phyloP scores from a whole-genome alignment of 2,329 filamentous ascomycete species.

The Ophiostoma novo-ulmi region DNA sequence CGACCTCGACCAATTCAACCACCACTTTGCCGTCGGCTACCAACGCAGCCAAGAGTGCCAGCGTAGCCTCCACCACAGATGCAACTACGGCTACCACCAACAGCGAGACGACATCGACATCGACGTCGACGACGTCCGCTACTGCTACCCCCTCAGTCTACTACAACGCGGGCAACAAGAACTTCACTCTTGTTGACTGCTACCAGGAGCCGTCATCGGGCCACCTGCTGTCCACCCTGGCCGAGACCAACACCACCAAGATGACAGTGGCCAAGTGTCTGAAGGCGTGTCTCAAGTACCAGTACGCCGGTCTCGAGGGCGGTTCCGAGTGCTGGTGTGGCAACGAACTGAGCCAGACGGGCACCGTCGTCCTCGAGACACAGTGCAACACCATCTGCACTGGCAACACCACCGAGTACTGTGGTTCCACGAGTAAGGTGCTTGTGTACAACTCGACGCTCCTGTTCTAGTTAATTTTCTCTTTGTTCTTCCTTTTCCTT shows the following conservation, averaged over 20 bases:
- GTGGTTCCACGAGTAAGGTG: conserved; percentile 22
- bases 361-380: conserved; percentile 6
- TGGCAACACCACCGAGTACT: conserved; percentile 25
- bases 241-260: conserved; percentile 18
- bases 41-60: background rate
- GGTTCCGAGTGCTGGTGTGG: conserved; percentile 41
- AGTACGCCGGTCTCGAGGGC: conserved; percentile 38
- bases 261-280: conserved; percentile 36
- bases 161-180: conserved; percentile 22
- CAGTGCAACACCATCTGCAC: conserved; percentile 23
- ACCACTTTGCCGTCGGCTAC: background rate
- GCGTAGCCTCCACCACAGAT: background rate
- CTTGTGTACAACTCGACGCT: conserved; percentile 25
- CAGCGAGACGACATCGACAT: background rate
- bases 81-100: background rate
- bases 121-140: background rate
- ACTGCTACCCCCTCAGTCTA: background rate
- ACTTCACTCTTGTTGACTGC: conserved; percentile 29
- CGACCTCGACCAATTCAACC: background rate
- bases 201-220: conserved; percentile 27
- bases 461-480: background rate
- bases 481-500: background rate
- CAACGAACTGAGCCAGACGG: conserved; percentile 27
- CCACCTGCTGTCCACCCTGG: conserved; percentile 23
- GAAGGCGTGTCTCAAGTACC: conserved; percentile 31